Evolutionary conservation across 768 basidiomycete species (phyloP).

Genomic region (Polyporus arcularius): DNA sequence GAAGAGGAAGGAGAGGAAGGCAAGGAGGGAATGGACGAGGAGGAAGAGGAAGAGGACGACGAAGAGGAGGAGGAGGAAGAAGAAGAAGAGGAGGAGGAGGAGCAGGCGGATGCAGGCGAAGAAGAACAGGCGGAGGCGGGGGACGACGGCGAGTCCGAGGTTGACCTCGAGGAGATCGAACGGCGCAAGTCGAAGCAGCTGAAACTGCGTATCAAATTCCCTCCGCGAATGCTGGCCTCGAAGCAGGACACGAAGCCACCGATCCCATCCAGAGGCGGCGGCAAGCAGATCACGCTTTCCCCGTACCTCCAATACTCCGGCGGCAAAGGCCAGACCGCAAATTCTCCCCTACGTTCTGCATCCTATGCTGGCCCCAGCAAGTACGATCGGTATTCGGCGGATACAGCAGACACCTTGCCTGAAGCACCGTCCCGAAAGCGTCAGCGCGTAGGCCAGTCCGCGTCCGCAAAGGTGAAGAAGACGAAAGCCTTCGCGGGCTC

Average conservation of each 20-base stretch:
- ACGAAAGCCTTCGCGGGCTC: background rate
- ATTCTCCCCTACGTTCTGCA: constrained; percentile 14
- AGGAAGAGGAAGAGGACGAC: constrained; percentile 6
- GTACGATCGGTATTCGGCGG: constrained; percentile 10
- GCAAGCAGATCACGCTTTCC: constrained; percentile 23
- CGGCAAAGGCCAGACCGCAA: constrained; percentile 6
- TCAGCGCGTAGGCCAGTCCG: constrained; percentile 3
- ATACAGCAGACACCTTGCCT: constrained; percentile 11
- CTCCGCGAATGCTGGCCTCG: constrained; percentile 25
- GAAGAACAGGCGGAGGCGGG: constrained; percentile 11
- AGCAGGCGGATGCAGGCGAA: constrained; percentile 4
- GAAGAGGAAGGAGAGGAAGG: constrained; percentile 6
- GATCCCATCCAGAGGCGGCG: constrained; percentile 10
- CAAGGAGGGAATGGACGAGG: constrained; percentile 3
- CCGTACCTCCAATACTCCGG: constrained; percentile 15
- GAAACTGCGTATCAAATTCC: constrained; percentile 41
- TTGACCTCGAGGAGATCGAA: constrained; percentile 33
- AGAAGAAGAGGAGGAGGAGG: constrained; percentile 15
- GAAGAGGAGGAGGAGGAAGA: constrained; percentile 1
- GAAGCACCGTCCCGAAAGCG: constrained; percentile 11
- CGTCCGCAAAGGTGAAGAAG: constrained; percentile 5
- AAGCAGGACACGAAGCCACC: background rate
- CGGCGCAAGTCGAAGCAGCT: constrained; percentile 36
- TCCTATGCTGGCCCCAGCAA: constrained; percentile 11
- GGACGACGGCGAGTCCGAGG: constrained; percentile 32